Base-by-base conservation (phyloP, 495 filamentous ascomycete species). In the Lasiosphaeris hirsuta region DNA sequence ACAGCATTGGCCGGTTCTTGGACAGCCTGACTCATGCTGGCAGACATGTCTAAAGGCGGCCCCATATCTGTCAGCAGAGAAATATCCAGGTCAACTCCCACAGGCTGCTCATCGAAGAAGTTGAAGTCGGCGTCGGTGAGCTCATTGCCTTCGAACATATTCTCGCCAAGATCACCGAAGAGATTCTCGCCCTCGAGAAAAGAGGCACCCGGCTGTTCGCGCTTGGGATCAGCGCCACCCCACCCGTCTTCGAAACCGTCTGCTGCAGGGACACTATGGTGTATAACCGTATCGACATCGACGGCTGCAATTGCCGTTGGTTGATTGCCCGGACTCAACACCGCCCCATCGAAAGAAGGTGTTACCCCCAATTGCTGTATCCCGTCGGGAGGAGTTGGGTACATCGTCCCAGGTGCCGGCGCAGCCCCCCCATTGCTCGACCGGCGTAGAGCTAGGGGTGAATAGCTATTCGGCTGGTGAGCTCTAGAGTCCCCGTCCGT, bases 51-150 rank as follows among this genome's bases (percentile, higher is more conserved):
- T 44, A 52, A 23, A 1, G 52, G 10, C 10, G 62, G 10, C 7
- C 37, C 62, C 14, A 62, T 45, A 4, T 62, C 67, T 5, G 57
- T 36, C 2, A 64, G 40, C 36, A 37, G 39, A n/a, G 69, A 43
- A 0, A 75, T 44, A 33, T 72, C 70, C 6, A 75, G 47, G 33
- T 72, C 78, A 5, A 64, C 60, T n/a, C 66, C 71, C 3, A 56
- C 65, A 3, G 75, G 72, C 11, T 75, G 65, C 33, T 79, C 72
- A 38, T 96, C 90, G 56, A 96, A 96, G 65, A 95, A 96, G 70
- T 83, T 93, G 70, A 96, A 96, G 66, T 96, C 92, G 3, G 85
- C 86, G 56, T 96, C 92, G 1, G 90, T 92, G 15, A 96, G 83
- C n/a, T 86, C 89, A 61, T 84, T 87, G 17, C 86, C 79, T 17